Evolutionary conservation across 2,329 filamentous ascomycete species (phyloP).

Genomic region (Claviceps maximensis): DNA sequence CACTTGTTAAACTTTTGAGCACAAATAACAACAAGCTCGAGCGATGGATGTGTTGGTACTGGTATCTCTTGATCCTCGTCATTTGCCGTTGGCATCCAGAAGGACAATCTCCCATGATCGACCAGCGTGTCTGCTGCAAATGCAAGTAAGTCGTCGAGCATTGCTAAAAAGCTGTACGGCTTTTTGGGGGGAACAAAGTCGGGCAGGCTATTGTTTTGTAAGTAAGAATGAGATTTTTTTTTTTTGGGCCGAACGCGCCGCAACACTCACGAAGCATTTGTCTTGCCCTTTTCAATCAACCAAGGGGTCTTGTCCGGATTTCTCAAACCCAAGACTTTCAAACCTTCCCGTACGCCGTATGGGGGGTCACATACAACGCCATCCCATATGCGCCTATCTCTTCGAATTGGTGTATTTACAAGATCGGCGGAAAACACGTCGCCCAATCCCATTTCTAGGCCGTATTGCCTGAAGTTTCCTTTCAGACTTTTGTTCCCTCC

Average conservation of each 20-base stretch:
- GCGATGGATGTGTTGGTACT: constrained; percentile 61
- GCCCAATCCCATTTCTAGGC: constrained; percentile 49
- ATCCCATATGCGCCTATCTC: constrained; percentile 52
- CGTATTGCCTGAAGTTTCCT: constrained; percentile 79
- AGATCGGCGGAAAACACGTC: constrained; percentile 78
- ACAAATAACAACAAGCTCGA: constrained; percentile 64
- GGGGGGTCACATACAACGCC: constrained; percentile 93
- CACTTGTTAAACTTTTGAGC: constrained; percentile 85
- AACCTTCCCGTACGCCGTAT: constrained; percentile 84
- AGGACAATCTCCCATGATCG: constrained; percentile 64
- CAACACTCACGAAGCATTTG: constrained; percentile 52
- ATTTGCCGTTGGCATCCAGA: constrained; percentile 95
- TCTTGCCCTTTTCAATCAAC: constrained; percentile 55
- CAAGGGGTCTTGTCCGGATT: constrained; percentile 48
- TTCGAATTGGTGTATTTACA: constrained; percentile 68
- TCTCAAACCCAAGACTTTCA: constrained; percentile 72
- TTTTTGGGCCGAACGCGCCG: neutral
- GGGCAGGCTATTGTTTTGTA: constrained; percentile 23
- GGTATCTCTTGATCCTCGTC: constrained; percentile 63
- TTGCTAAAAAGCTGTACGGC: constrained; percentile 81
- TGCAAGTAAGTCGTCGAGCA: constrained; percentile 78
- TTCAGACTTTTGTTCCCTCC: constrained; percentile 35
- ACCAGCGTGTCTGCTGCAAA: constrained; percentile 71
- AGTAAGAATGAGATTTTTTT: neutral
- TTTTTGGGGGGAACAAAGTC: constrained; percentile 77